These are phyloP conservation scores for Dipteronia dyeriana DNA, from an alignment of 345 rosid genomes.

Conservation along the genomic window DNA sequence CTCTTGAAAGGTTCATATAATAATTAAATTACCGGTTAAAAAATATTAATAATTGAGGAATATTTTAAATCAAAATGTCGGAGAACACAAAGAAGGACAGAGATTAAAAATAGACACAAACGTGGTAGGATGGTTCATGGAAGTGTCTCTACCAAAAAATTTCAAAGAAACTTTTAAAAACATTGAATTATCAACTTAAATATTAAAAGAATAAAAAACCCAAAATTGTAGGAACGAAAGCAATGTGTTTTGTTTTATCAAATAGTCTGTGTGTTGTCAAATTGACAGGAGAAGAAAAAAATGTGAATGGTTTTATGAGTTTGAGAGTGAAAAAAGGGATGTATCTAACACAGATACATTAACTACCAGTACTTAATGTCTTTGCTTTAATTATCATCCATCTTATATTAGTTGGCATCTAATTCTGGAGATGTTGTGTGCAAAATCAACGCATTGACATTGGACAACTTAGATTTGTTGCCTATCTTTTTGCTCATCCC, in stretches of 20 bases:
- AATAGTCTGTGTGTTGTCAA: neutral
- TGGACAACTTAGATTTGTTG: too few relatives aligned
- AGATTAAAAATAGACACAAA: neutral
- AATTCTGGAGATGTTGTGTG: neutral
- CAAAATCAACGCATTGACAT: too few relatives aligned
- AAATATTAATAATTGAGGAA: too few relatives aligned
- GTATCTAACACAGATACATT: neutral
- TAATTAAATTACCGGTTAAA: neutral
- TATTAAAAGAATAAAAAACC: neutral
- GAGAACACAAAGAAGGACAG: constrained; percentile 11
- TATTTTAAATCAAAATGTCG: neutral
- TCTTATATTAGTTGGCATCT: neutral
- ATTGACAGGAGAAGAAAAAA: neutral
- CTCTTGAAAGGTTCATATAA: constrained; percentile 17
- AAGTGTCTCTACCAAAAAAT: constrained; percentile 14
- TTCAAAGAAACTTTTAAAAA: neutral
- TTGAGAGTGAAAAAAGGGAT: neutral
- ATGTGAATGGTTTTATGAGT: neutral
- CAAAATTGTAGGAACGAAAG: neutral
- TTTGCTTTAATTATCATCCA: neutral
- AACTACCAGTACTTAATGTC: neutral
- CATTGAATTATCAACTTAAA: neutral
- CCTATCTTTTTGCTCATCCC: too few relatives aligned
- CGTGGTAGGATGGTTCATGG: constrained; percentile 12
- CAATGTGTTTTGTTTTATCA: neutral